Evolutionary conservation across 1,284 basidiomycete species (phyloP), one percentile per base, ranked within the genome.

Genomic region (Cryptococcus hybrid): DNA sequence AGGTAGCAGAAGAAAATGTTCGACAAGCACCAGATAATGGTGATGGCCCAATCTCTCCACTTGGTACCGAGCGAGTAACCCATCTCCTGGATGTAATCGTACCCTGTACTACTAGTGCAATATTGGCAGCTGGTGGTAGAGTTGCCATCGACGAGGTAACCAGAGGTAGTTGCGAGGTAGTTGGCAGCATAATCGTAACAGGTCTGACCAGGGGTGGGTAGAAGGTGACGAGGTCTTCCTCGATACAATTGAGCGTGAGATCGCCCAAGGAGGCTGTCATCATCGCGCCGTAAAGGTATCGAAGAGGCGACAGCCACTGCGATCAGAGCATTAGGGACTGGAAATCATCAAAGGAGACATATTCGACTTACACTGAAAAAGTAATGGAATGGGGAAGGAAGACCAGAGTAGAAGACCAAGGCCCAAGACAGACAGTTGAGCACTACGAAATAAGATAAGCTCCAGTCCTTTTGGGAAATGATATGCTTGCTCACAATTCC

Each of bases 351-450:
- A 44, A 44, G 11, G 4, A 15, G 43, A n/a, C 43, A 44, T 24
- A 44, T 11, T n/a, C 9, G 43, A 24, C 43, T 18, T n/a, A 24
- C 43, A 44, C 69, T 90, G 84, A 34, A 97, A 81, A 67, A 5
- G 83, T 82, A 72, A 83, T 83, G 65, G 96, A 80, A 77, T 97
- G 93, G 71, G 86, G 88, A 59, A 81, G 73, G 80, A 91, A 88
- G 43, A 44, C 43, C 43, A 15, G n/a, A n/a, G 43, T 44, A 44
- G n/a, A 44, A 44, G 9, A 44, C 43, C 43, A 44, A 44, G 13
- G 43, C 43, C 43, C 43, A 44, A n/a, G 43, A 44, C n/a, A 44
- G 43, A 24, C n/a, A n/a, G 43, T 44, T 44, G n/a, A 44, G 24
- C 43, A 44, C 43, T 44, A 24, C 8, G 9, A 24, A 24, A 6